Conservation (phyloP, 768 basidiomycete species). For the Favolaschia claudopus region DNA sequence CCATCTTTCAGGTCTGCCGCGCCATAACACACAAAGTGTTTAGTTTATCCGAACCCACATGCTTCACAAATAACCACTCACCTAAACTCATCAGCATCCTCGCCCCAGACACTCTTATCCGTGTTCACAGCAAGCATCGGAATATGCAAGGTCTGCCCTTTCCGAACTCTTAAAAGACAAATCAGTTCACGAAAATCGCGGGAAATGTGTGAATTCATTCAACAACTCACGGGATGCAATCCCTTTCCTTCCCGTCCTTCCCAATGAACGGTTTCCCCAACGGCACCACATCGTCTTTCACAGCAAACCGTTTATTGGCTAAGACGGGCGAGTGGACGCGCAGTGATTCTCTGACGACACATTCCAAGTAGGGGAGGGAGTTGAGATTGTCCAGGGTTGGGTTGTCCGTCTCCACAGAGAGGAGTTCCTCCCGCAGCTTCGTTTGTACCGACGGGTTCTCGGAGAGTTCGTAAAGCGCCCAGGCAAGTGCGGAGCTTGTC, state of each 20-base stretch:
- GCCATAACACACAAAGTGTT: neutral
- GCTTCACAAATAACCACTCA: slow-evolving; percentile 38
- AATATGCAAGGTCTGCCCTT: slow-evolving; percentile 55
- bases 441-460: too few species aligned
- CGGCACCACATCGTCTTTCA: slow-evolving; percentile 62
- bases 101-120: slow-evolving; percentile 63
- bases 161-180: slow-evolving; percentile 48
- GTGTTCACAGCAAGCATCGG: slow-evolving; percentile 64
- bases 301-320: too few species aligned
- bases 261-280: slow-evolving; percentile 54
- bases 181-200: neutral
- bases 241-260: slow-evolving; percentile 45
- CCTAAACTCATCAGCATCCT: slow-evolving; percentile 68
- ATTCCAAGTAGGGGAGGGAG: too few species aligned
- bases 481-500: too few species aligned
- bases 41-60: neutral
- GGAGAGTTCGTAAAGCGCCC: too few species aligned
- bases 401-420: too few species aligned
- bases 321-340: too few species aligned
- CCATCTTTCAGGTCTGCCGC: slow-evolving; percentile 74
- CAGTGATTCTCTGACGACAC: too few species aligned
- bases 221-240: slow-evolving; percentile 43
- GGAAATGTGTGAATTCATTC: neutral
- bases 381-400: too few species aligned
- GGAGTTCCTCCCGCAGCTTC: too few species aligned